phyloP scores from a whole-genome alignment of 2,329 filamentous ascomycete genomes.

The Cladorrhinum sp. region DNA sequence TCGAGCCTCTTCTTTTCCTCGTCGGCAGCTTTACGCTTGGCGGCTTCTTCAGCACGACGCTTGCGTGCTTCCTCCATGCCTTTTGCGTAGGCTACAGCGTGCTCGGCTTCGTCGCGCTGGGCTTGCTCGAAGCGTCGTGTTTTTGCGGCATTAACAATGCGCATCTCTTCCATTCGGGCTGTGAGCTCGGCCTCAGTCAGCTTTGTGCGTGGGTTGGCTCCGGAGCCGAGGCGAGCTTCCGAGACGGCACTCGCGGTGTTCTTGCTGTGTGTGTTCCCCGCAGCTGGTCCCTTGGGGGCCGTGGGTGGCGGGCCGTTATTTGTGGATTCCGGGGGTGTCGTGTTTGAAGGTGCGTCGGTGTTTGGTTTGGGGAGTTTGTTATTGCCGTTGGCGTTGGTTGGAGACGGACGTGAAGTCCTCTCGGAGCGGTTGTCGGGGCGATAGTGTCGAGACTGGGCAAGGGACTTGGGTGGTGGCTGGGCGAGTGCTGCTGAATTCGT shows the following conservation, averaged over 20 bases:
- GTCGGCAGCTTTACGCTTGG: slow-evolving; percentile 49
- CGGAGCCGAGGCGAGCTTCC: slow-evolving; percentile 48
- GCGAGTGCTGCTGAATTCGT: slow-evolving; percentile 15
- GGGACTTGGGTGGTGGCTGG: slow-evolving; percentile 25
- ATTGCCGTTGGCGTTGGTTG: not conserved
- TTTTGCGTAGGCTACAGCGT: slow-evolving; percentile 52
- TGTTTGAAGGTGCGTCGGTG: not conserved
- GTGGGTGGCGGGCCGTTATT: not conserved
- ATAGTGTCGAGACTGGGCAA: slow-evolving; percentile 36
- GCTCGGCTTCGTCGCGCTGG: slow-evolving; percentile 54
- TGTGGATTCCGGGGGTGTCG: not conserved
- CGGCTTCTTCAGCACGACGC: slow-evolving; percentile 51
- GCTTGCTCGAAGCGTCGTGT: slow-evolving; percentile 58
- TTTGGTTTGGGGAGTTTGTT: not conserved
- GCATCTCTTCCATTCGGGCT: slow-evolving; percentile 60
- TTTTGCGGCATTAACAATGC: slow-evolving; percentile 56
- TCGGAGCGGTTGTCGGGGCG: slow-evolving; percentile 20
- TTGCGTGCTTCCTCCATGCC: slow-evolving; percentile 55
- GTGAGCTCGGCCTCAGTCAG: slow-evolving; percentile 58
- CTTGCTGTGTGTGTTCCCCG: slow-evolving; percentile 17
- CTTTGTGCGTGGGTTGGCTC: slow-evolving; percentile 58
- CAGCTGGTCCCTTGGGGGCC: slow-evolving; percentile 10
- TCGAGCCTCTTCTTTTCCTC: slow-evolving; percentile 52
- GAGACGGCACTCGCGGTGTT: slow-evolving; percentile 33
- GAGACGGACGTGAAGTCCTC: slow-evolving; percentile 23